A percentile compares a stretch with the other conserved stretches of the same genome.
Conservation (phyloP, 2,329 filamentous ascomycete species). For the Chaetoscypha palmicola region DNA sequence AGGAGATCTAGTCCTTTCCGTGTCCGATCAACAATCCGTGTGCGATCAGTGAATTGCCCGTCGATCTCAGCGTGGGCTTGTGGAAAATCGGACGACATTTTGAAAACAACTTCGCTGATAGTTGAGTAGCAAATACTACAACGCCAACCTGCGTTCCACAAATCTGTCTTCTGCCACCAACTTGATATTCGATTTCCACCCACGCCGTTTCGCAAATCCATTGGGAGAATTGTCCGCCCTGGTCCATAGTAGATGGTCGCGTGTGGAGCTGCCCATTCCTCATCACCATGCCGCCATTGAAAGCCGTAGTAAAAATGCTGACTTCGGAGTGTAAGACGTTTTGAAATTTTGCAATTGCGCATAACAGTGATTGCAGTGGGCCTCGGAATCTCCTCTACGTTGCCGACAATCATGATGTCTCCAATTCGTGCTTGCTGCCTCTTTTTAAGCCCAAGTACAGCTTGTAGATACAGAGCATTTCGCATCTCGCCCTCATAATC, state of each 20-base stretch:
- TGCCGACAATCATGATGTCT: constrained; percentile 39
- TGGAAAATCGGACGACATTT: constrained; percentile 38
- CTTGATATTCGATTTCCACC: constrained; percentile 16
- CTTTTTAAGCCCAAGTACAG: constrained; percentile 34
- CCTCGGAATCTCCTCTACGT: constrained; percentile 40
- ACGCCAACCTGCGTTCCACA: constrained; percentile 40
- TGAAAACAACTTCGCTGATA: constrained; percentile 35
- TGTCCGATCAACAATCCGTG: constrained; percentile 36
- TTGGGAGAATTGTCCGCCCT: constrained; percentile 34
- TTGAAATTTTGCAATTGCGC: constrained; percentile 33
- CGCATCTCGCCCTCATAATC: constrained; percentile 47
- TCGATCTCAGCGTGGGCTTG: constrained; percentile 36
- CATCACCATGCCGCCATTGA: constrained; percentile 32
- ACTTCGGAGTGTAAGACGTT: constrained; percentile 31
- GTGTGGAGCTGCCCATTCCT: constrained; percentile 39
- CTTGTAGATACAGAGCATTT: constrained; percentile 51
- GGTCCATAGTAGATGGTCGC: constrained; percentile 36
- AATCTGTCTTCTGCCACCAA: constrained; percentile 29
- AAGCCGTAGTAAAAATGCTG: constrained; percentile 35
- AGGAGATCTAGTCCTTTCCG: constrained; percentile 38
- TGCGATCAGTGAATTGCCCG: constrained; percentile 34
- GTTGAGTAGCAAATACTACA: constrained; percentile 40
- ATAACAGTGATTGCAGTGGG: constrained; percentile 32
- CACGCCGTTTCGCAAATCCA: constrained; percentile 33
- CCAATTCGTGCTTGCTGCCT: constrained; percentile 28